phyloP scores from a whole-genome alignment of 2,329 filamentous ascomycete species.

The Ophiostoma novo-ulmi region DNA sequence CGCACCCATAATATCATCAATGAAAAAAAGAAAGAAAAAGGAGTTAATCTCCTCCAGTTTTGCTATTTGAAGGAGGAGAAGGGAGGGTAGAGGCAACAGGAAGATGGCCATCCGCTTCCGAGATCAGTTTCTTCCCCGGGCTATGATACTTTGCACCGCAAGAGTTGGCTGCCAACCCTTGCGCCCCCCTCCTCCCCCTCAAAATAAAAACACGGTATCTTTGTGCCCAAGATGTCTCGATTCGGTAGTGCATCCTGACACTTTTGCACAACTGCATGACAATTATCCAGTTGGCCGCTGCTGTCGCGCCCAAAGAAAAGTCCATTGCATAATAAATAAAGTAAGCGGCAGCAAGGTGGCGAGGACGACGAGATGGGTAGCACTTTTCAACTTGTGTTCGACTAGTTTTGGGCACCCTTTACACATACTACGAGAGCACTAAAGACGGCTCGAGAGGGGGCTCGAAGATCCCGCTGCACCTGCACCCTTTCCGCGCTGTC shows the following conservation, averaged over 20 bases:
- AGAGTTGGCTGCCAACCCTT: background rate
- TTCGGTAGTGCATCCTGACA: background rate
- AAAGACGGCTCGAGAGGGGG: background rate
- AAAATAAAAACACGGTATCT: background rate
- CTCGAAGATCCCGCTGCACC: background rate
- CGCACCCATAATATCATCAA: no score
- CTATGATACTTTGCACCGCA: background rate
- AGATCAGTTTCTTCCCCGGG: background rate
- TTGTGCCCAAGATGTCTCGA: background rate
- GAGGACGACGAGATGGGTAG: no score
- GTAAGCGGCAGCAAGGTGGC: no score
- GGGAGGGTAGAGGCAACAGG: background rate
- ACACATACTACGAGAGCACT: background rate
- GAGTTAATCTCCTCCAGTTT: no score
- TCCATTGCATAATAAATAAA: background rate
- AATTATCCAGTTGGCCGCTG: background rate
- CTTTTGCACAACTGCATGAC: background rate
- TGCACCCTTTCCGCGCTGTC: background rate
- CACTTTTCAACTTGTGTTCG: no score
- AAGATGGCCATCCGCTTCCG: slow-evolving; percentile 6
- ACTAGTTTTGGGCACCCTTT: no score
- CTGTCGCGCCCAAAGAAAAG: background rate
- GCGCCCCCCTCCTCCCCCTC: background rate
- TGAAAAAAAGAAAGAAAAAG: no score
- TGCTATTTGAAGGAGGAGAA: background rate